Evolutionary conservation across 805 yeast species (phyloP), one percentile per base, ranked within the genome.

Genomic region (Clavispora santaluciae): DNA sequence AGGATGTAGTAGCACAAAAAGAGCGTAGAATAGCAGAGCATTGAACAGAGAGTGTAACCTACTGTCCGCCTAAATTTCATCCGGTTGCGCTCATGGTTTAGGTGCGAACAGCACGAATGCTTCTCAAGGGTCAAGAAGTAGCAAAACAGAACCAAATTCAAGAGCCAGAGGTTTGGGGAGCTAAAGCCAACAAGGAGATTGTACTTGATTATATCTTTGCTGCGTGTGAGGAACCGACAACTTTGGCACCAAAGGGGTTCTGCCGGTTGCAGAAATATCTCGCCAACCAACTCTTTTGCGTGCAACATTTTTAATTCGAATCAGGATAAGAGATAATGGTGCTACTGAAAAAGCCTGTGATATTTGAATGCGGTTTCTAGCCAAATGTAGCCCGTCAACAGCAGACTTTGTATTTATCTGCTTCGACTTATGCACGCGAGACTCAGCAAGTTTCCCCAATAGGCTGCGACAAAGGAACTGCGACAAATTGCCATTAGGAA

Each of bases 131-230:
- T 8, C 9, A 12, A 3, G 10, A 18, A 18, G 34, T 42, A 45
- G 9, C 31, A 9, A 11, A 40, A 10, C 10, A 43, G 34, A 15
- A 16, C 35, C 2, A 15, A 18, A 21, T 48, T 45, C 26, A 45
- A 18, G 6, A 45, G 34, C 42, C 45, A 41, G n/a, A 48, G 35
- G 20, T 29, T 36, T 10, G 51, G 51, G 36, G 47, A 45, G 4
- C 43, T 6, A 16, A 36, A 5, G 9, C 51, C 51, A 12, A 37
- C 42, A 4, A 23, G 39, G 40, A 48, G 33, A 22, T 48, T 48
- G 42, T 48, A 48, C 33, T 38, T 33, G 35, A 47, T 30, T 13
- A 47, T 42, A 37, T 46, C 20, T 9, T 6, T 10, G 10, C 16
- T 15, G 20, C 20, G 11, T 2, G 6, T 15, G 9, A 28, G 20